Base-by-base conservation (phyloP, 257 asterid species). In the Verbena officinalis region DNA sequence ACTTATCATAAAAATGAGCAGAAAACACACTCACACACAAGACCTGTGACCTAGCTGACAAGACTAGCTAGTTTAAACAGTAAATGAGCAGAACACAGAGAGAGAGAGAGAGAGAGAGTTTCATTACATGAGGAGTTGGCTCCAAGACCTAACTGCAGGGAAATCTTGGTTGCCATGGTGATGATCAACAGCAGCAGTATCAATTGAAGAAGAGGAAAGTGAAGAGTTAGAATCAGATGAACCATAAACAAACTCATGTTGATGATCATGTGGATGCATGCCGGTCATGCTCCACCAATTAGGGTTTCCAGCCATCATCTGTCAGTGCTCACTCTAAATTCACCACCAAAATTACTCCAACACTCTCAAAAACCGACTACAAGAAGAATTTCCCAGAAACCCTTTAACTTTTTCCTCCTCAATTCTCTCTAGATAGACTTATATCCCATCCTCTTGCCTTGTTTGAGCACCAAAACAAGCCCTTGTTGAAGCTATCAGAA, bases 231-330 rank as follows among this genome's bases (percentile, higher is more conserved):
- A 58, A 71, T 55, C 27, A 73, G 73, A 38, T 70, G 77, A 48
- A 33, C 45, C 73, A 70, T 73, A 77, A 40, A 75, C 62, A 27
- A 44, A 44, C 36, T 45, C 65, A 3, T 48, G 71, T 20, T 36
- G 40, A 7, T 36, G 40, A 36, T 36, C 33, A 9, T 80, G 84
- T 76, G 85, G 81, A 75, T 85, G 89, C 89, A 85, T 85, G 89
- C 77, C 81, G 69, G 75, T 74, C 83, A 75, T 85, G 83, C 84
- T 84, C 96, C 96, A 89, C 95, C 95, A 86, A 48, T 69, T 86
- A 89, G 98, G 95, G 96, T 89, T 91, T 89, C 95, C 98, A 56
- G 96, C 95, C 96, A 86, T 86, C 88, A 86, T 79, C 75, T 79
- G 84, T 65, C 56, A 24, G 33, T 27, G 5, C 33, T 2, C 2